Conservation (phyloP, 2,329 filamentous ascomycete species). For the Capronia americana region DNA sequence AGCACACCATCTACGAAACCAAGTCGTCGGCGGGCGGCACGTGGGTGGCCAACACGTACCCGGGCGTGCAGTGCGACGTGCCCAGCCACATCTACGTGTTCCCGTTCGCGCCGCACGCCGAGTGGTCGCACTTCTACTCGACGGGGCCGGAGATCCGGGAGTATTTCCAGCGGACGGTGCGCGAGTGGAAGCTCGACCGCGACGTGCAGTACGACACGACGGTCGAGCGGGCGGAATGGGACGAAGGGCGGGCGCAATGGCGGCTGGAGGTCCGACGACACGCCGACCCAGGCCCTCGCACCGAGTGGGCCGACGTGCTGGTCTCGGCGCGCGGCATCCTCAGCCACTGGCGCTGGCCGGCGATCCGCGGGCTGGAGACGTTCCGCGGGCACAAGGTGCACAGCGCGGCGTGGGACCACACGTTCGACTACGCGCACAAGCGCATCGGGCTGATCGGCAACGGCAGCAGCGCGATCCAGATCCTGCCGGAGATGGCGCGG, state of each 20-base stretch:
- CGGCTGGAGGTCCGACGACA: constrained; percentile 27
- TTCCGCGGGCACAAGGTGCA: constrained; percentile 43
- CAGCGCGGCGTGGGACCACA: constrained; percentile 42
- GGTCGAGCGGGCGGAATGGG: constrained; percentile 11
- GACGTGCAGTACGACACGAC: constrained; percentile 47
- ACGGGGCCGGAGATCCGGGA: constrained; percentile 51
- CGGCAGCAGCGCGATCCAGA: constrained; percentile 50
- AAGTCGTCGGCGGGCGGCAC: constrained; percentile 51
- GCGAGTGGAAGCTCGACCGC: constrained; percentile 50
- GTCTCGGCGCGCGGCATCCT: constrained; percentile 60
- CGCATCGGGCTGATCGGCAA: constrained; percentile 44
- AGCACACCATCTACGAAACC: constrained; percentile 53
- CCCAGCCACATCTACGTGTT: constrained; percentile 70
- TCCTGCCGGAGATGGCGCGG: constrained; percentile 42
- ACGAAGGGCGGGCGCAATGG: constrained; percentile 18
- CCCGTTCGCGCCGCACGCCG: constrained; percentile 51
- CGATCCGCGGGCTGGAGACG: constrained; percentile 39
- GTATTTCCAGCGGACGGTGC: constrained; percentile 50
- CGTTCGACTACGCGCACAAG: constrained; percentile 41
- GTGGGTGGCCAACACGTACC: constrained; percentile 51
- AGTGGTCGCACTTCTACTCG: constrained; percentile 53
- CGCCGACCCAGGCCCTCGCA: constrained; percentile 16
- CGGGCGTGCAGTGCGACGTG: constrained; percentile 65
- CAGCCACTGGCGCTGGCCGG: constrained; percentile 40
- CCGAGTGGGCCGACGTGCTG: constrained; percentile 56